Conservation (phyloP, 2,329 filamentous ascomycete species). For the Calonectria montana region DNA sequence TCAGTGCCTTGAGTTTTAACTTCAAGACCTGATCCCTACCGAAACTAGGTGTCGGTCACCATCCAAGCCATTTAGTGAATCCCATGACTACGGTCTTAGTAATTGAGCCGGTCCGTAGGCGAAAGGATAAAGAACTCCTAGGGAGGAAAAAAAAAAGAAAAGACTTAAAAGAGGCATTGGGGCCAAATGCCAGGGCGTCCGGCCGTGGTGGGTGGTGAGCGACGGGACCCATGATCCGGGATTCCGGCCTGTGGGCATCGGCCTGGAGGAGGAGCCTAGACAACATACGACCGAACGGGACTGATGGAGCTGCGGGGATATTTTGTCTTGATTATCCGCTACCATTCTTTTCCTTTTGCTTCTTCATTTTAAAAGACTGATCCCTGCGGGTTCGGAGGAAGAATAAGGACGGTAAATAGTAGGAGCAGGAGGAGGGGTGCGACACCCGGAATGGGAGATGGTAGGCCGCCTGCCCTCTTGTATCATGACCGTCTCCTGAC, state of each 20-base stretch:
- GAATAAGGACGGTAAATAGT: neutral
- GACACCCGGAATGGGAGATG: conserved; percentile 17
- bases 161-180: conserved; percentile 10
- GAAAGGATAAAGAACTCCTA: neutral
- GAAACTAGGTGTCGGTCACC: neutral
- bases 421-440: conserved; percentile 1
- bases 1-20: neutral
- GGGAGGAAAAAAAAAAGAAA: neutral
- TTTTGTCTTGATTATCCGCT: neutral
- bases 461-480: conserved; percentile 4
- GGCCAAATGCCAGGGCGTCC: neutral
- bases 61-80: neutral
- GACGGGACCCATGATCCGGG: conserved; percentile 29
- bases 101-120: neutral
- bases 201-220: conserved; percentile 10
- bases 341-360: neutral
- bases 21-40: neutral
- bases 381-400: conserved; percentile 6
- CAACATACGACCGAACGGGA: conserved; percentile 27
- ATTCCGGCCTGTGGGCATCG: conserved; percentile 25
- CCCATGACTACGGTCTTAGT: neutral
- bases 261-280: conserved; percentile 13
- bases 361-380: conserved; percentile 7
- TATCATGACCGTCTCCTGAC: conserved; percentile 33
- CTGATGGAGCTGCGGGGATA: conserved; percentile 13